phyloP scores from a whole-genome alignment of 129 eudicot genomes.

The Lonicera japonica region DNA sequence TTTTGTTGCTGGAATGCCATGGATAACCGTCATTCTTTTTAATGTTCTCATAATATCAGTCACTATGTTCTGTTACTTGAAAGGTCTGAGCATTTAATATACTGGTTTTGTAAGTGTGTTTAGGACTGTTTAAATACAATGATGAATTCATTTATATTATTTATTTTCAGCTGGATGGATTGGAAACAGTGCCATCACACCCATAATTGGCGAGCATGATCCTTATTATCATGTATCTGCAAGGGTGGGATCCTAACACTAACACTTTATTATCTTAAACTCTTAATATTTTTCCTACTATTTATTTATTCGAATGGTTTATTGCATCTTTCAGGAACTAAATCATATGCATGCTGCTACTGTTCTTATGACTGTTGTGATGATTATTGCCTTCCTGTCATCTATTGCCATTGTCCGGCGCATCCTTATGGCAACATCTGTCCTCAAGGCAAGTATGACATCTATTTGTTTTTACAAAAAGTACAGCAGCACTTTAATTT shows the following conservation, averaged over 20 bases:
- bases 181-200: slow-evolving; percentile 83
- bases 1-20: slow-evolving; percentile 89
- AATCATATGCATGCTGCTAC: slow-evolving; percentile 75
- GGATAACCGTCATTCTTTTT: slow-evolving; percentile 79
- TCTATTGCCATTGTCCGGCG: slow-evolving; percentile 85
- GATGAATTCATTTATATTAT: slow-evolving; percentile 1
- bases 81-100: slow-evolving; percentile 55
- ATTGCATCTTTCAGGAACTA: slow-evolving; percentile 55
- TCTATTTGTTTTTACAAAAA: background rate
- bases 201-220: slow-evolving; percentile 87
- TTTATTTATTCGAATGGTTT: slow-evolving; percentile 13
- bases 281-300: background rate
- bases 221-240: slow-evolving; percentile 80
- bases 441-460: slow-evolving; percentile 62
- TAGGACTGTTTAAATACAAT: background rate
- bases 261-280: background rate
- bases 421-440: slow-evolving; percentile 96
- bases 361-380: slow-evolving; percentile 73
- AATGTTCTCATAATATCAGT: slow-evolving; percentile 75
- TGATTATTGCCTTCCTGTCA: slow-evolving; percentile 68
- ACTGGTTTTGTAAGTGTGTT: background rate
- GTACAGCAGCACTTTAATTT: background rate
- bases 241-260: slow-evolving; percentile 44
- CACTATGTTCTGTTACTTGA: slow-evolving; percentile 78
- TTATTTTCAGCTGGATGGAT: slow-evolving; percentile 89